These are phyloP conservation scores for Hordeum vulgare DNA, from an alignment of 176 grass and related monocot genomes.

Conservation along the genomic window MorexV3_pseudomolecules_assembly NC_058524.1:194629740-194630239, in stretches of 20 bases:
- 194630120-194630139: slow-evolving; percentile 69
- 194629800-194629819: slow-evolving; percentile 81
- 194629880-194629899: slow-evolving; percentile 77
- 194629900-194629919: slow-evolving; percentile 90
- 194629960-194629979: slow-evolving; percentile 66
- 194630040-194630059: slow-evolving; percentile 97
- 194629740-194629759: slow-evolving; percentile 86
- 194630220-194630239: slow-evolving; percentile 73
- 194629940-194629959: slow-evolving; percentile 80
- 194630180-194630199: slow-evolving; percentile 69
- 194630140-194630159: slow-evolving; percentile 81
- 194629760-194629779: slow-evolving; percentile 83
- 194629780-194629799: slow-evolving; percentile 85
- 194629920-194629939: slow-evolving; percentile 89
- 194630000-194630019: slow-evolving; percentile 59
- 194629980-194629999: slow-evolving; percentile 57
- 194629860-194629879: slow-evolving; percentile 77
- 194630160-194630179: slow-evolving; percentile 84
- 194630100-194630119: slow-evolving; percentile 75
- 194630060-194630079: slow-evolving; percentile 77
- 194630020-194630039: slow-evolving; percentile 61
- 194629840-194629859: slow-evolving; percentile 73
- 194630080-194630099: slow-evolving; percentile 70
- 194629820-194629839: slow-evolving; percentile 73
- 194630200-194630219: slow-evolving; percentile 77